These are phyloP conservation scores for Chrysochromulina parva DNA, from an alignment of 78 protist genomes.

Conservation along the genomic window DNA sequence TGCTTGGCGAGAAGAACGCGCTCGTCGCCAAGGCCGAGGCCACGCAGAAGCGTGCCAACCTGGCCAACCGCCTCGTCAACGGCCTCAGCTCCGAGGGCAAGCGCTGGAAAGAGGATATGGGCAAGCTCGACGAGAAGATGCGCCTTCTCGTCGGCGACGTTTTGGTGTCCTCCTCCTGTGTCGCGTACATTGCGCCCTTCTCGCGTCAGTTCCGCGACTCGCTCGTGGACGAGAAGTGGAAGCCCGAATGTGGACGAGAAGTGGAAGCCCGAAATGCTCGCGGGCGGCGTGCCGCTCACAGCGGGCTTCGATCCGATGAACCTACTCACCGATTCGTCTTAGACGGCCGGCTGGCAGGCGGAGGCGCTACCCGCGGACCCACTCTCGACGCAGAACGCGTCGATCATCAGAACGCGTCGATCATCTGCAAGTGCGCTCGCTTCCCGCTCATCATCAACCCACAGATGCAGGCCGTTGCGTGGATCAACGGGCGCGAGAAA, in stretches of 20 bases:
- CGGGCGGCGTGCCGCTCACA: conserved; percentile 8
- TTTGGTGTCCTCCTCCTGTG: conserved; percentile 68
- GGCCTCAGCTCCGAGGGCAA: conserved; percentile 70
- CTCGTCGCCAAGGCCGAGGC: conserved; percentile 18
- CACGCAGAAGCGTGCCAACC: conserved; percentile 8
- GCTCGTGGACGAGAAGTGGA: conserved; percentile 30
- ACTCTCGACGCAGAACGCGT: conserved; percentile 69
- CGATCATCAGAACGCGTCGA: conserved; percentile 90
- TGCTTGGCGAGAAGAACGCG: conserved; percentile 28
- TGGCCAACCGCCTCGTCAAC: conserved; percentile 72
- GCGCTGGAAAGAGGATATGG: conserved; percentile 63
- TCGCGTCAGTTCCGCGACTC: conserved; percentile 43
- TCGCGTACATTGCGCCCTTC: conserved; percentile 79
- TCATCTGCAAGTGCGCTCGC: conserved; percentile 57
- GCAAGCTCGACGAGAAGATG: not conserved
- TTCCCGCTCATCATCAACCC: conserved; percentile 92
- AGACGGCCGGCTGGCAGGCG: conserved; percentile 76
- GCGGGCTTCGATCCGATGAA: conserved; percentile 21
- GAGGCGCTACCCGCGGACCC: conserved; percentile 90
- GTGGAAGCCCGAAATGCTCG: not conserved
- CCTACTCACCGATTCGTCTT: conserved; percentile 59
- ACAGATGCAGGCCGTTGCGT: conserved; percentile 80
- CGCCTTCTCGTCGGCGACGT: conserved; percentile 72
- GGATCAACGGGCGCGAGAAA: conserved; percentile 46
- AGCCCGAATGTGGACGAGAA: no score